Conservation (phyloP, 768 basidiomycete genomes). For the Lepiota brunneoincarnata region DNA sequence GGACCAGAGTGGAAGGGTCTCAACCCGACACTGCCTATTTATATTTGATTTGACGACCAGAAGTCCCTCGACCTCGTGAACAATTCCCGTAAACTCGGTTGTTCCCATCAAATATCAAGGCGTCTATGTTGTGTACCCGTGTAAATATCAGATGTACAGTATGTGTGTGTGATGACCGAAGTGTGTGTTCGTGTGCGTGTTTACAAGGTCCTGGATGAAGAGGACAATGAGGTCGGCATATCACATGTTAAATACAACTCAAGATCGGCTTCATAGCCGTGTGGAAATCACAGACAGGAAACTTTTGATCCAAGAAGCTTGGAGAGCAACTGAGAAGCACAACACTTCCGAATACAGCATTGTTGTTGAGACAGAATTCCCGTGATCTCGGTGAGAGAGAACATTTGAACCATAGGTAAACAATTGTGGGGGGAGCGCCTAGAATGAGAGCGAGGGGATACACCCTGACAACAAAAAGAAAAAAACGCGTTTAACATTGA, state of each 20-base stretch:
- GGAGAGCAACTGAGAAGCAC: constrained; percentile 74
- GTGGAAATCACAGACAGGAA: constrained; percentile 66
- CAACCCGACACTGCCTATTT: constrained; percentile 78
- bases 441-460: constrained; percentile 1
- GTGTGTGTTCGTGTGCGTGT: too few relatives aligned
- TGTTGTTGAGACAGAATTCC: constrained; percentile 86
- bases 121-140: not conserved
- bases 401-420: not conserved
- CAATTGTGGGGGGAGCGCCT: not conserved
- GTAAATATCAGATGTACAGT: not conserved
- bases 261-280: constrained; percentile 79
- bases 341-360: constrained; percentile 72
- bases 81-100: not conserved
- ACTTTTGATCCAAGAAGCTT: constrained; percentile 47
- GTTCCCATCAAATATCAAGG: not conserved
- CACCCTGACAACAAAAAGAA: constrained; percentile 65
- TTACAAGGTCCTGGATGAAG: too few relatives aligned
- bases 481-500: constrained; percentile 65
- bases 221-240: not conserved
- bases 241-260: constrained; percentile 62
- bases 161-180: too few relatives aligned
- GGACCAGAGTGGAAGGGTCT: constrained; percentile 72
- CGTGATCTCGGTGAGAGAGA: constrained; percentile 43
- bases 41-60: constrained; percentile 44
- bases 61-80: not conserved